Percentiles rank a stretch among this genome's conserved stretches.
Evolutionary conservation across 2,329 filamentous ascomycete genomes (phyloP).

Genomic region (Botrytis aclada): DNA sequence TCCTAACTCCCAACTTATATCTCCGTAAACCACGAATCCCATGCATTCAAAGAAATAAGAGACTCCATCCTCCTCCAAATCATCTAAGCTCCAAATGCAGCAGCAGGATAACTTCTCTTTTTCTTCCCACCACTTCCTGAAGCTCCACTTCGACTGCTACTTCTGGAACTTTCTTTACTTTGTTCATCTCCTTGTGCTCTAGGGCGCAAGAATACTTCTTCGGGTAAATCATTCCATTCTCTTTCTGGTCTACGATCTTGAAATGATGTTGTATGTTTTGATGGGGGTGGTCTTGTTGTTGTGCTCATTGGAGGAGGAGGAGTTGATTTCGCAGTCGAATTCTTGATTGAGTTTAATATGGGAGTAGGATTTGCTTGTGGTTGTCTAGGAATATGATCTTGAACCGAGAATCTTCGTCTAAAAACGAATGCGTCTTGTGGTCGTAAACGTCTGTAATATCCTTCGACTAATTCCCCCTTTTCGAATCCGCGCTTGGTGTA

Average conservation of each 20-base stretch:
- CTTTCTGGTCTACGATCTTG: conserved; percentile 57
- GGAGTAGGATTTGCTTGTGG: conserved; percentile 49
- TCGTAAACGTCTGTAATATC: conserved; percentile 61
- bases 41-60: neutral
- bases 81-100: conserved; percentile 50
- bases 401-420: conserved; percentile 40
- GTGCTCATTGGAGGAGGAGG: conserved; percentile 16
- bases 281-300: neutral
- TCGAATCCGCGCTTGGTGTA: conserved; percentile 58
- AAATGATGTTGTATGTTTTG: conserved; percentile 44
- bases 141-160: conserved; percentile 46
- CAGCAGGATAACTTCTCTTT: conserved; percentile 59
- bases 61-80: too few relatives aligned
- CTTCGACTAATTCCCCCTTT: conserved; percentile 45
- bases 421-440: conserved; percentile 62
- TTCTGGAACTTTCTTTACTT: conserved; percentile 50
- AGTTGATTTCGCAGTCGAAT: conserved; percentile 33
- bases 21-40: neutral
- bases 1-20: neutral
- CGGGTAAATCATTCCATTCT: conserved; percentile 65
- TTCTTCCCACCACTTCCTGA: conserved; percentile 49
- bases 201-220: conserved; percentile 46
- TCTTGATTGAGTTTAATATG: conserved; percentile 54
- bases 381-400: conserved; percentile 28
- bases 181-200: conserved; percentile 35